These are phyloP conservation scores for Fusarium caatingaense DNA, from an alignment of 2,329 filamentous ascomycete species.

Conservation along the genomic window DNA sequence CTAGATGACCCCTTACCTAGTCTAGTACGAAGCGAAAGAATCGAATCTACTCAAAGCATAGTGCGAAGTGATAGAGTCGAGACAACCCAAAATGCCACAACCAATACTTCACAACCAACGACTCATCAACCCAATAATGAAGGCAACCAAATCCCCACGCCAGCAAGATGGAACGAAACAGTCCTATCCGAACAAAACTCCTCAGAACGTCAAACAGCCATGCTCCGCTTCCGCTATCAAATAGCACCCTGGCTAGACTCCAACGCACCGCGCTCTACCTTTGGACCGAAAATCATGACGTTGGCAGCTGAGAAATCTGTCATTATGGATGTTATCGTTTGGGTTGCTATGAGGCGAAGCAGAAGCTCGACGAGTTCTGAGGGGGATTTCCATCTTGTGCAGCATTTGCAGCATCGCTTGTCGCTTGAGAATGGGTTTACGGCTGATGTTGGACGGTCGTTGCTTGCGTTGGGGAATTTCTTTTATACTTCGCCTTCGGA, in stretches of 20 bases:
- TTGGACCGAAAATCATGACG: conserved; percentile 16
- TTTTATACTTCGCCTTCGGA: conserved; percentile 20
- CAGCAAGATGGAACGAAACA: conserved; percentile 25
- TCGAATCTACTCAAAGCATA: neutral
- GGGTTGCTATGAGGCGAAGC: conserved; percentile 20
- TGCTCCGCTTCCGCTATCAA: conserved; percentile 32
- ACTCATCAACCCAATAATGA: neutral
- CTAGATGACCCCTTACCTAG: neutral
- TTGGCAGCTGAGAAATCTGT: conserved; percentile 8
- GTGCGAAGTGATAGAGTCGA: neutral
- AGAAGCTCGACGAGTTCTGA: neutral
- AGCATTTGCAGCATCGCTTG: conserved; percentile 12
- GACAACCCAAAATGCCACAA: neutral
- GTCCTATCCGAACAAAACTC: conserved; percentile 20
- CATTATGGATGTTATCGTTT: conserved; percentile 19
- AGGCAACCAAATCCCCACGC: conserved; percentile 21
- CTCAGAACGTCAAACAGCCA: conserved; percentile 29
- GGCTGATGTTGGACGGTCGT: neutral
- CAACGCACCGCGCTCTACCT: conserved; percentile 18
- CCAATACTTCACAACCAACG: neutral
- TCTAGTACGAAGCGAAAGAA: neutral
- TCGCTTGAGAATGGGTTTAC: conserved; percentile 6
- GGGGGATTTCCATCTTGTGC: neutral
- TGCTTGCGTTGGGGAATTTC: conserved; percentile 11
- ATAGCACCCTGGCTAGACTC: conserved; percentile 32